Percentiles rank a stretch among this genome's conserved stretches.
Evolutionary conservation across 768 basidiomycete species (phyloP).

Genomic region (Serendipita sp.): DNA sequence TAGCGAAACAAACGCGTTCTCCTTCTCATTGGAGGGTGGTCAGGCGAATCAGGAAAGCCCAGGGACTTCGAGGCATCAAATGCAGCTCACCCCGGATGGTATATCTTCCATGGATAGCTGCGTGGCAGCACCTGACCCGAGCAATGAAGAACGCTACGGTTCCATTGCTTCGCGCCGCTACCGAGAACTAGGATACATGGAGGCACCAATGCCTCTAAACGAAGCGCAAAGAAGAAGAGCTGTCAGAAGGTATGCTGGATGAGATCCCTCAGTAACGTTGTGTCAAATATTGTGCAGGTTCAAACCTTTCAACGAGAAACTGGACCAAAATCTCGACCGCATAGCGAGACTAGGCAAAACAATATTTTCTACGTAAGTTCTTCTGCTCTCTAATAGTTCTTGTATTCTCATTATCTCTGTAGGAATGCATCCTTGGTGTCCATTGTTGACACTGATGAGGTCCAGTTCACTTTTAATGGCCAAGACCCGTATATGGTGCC

Average conservation of each 20-base stretch:
- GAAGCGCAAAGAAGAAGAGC: not conserved
- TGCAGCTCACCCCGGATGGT: no score
- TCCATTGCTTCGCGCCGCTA: conserved; percentile 8
- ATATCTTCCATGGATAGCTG: no score
- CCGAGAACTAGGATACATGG: conserved; percentile 19
- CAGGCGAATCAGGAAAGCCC: not conserved
- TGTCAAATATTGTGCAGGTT: no score
- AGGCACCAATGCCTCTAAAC: not conserved
- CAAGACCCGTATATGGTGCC: conserved; percentile 2
- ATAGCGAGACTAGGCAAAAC: conserved; percentile 86
- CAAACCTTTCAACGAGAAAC: conserved; percentile 75
- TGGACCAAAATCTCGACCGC: conserved; percentile 84
- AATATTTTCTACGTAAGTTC: conserved; percentile 40
- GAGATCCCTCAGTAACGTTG: no score
- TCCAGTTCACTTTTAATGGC: conserved; percentile 5
- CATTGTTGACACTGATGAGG: not conserved
- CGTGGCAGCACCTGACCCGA: no score
- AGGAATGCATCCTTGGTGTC: conserved; percentile 1
- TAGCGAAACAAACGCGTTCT: conserved; percentile 5
- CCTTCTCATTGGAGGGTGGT: not conserved
- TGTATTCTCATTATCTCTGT: not conserved
- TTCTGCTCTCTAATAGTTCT: no score
- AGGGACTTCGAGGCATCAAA: no score
- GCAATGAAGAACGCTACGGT: not conserved
- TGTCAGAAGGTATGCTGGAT: no score